Percentiles rank a stretch among this genome's conserved stretches.
Conservation (phyloP, 768 basidiomycete species). For the Crucibulum laeve region DNA sequence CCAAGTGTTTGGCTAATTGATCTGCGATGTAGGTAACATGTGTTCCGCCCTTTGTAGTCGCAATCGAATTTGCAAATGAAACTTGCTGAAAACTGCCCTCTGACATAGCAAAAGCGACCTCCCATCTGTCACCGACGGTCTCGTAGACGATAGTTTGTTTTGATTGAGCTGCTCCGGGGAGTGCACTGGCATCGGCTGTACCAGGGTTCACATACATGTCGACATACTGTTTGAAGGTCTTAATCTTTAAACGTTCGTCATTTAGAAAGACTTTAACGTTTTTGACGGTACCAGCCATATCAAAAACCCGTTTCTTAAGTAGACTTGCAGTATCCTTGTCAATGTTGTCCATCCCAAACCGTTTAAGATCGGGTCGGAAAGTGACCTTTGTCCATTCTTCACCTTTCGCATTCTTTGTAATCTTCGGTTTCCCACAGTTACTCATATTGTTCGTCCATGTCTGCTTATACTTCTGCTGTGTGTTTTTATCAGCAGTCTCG, state of each 20-base stretch:
- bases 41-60: constrained; percentile 94
- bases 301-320: constrained; percentile 91
- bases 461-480: constrained; percentile 89
- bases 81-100: constrained; percentile 92
- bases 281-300: constrained; percentile 93
- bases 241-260: constrained; percentile 87
- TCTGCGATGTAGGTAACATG: constrained; percentile 85
- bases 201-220: constrained; percentile 87
- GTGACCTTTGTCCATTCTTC: constrained; percentile 93
- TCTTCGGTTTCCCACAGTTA: constrained; percentile 83
- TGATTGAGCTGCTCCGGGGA: constrained; percentile 67
- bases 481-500: constrained; percentile 90
- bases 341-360: constrained; percentile 89
- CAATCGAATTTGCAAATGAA: constrained; percentile 96
- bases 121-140: constrained; percentile 79
- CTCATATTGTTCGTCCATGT: constrained; percentile 94
- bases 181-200: constrained; percentile 61
- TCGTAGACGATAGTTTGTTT: constrained; percentile 87
- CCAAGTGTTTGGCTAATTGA: constrained; percentile 82
- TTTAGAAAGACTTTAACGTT: constrained; percentile 93
- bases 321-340: constrained; percentile 89
- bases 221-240: constrained; percentile 95
- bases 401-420: constrained; percentile 81
- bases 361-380: constrained; percentile 86
- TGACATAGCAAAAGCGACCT: constrained; percentile 91